Conservation (phyloP, 2,329 filamentous ascomycete genomes). For the Colletotrichum salicis region DNA sequence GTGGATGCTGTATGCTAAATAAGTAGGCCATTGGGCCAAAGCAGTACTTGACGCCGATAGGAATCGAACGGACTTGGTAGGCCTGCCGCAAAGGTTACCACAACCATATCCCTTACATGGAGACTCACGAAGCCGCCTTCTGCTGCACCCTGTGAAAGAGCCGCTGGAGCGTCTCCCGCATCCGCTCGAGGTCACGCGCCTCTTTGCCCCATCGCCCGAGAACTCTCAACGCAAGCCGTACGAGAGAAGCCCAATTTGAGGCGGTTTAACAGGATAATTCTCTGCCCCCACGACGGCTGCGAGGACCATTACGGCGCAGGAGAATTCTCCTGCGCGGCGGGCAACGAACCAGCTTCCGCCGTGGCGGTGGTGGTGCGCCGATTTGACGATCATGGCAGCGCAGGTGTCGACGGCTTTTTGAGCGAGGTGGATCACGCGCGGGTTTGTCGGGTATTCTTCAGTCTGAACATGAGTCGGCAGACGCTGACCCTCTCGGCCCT, state of each 20-base stretch:
- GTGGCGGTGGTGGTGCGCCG: conserved; percentile 31
- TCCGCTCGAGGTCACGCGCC: neutral
- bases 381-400: conserved; percentile 16
- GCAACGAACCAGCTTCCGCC: conserved; percentile 33
- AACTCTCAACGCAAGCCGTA: neutral
- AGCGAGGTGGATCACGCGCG: conserved; percentile 22
- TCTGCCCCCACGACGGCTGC: conserved; percentile 40
- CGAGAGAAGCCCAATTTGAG: neutral
- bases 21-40: too few species aligned
- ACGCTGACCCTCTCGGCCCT: neutral
- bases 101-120: too few species aligned
- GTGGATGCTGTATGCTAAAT: too few species aligned
- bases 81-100: too few species aligned
- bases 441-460: neutral
- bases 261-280: neutral
- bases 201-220: neutral
- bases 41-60: too few species aligned
- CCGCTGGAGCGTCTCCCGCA: neutral
- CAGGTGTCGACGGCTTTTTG: conserved; percentile 27
- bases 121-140: neutral
- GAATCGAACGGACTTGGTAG: too few species aligned
- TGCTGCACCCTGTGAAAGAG: neutral
- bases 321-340: conserved; percentile 24
- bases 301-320: conserved; percentile 21
- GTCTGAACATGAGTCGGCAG: neutral